Percentiles rank a stretch among this genome's conserved stretches.
Evolutionary conservation across 2,329 filamentous ascomycete species (phyloP).

Genomic region (Sporothrix dimorphospora): DNA sequence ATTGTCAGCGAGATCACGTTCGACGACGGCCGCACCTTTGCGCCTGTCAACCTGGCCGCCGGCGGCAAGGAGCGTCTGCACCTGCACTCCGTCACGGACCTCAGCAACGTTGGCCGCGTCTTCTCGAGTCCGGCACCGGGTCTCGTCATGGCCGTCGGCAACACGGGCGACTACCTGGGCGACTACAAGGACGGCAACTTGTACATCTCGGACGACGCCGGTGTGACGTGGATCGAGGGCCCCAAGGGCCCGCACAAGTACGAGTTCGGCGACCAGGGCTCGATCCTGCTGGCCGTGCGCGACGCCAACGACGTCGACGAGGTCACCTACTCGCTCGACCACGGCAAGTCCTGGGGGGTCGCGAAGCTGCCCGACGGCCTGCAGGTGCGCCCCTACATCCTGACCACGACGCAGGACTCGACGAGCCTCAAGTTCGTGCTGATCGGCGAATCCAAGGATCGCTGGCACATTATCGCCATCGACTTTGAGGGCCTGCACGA

Average conservation of each 20-base stretch:
- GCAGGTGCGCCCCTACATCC: slow-evolving; percentile 69
- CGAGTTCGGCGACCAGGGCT: slow-evolving; percentile 92
- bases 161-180: slow-evolving; percentile 75
- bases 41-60: slow-evolving; percentile 68
- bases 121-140: slow-evolving; percentile 95
- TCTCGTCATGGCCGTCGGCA: slow-evolving; percentile 91
- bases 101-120: slow-evolving; percentile 79
- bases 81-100: slow-evolving; percentile 87
- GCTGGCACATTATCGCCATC: slow-evolving; percentile 71
- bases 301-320: slow-evolving; percentile 68
- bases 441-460: slow-evolving; percentile 61
- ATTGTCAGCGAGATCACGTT: slow-evolving; percentile 85
- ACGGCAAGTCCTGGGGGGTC: slow-evolving; percentile 81
- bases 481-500: slow-evolving; percentile 84
- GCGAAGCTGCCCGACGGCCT: slow-evolving; percentile 67
- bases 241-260: slow-evolving; percentile 88
- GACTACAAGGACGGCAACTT: slow-evolving; percentile 74
- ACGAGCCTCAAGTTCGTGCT: slow-evolving; percentile 90
- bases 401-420: slow-evolving; percentile 91
- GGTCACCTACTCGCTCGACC: slow-evolving; percentile 79
- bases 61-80: slow-evolving; percentile 60
- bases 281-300: slow-evolving; percentile 79
- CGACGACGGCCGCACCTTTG: slow-evolving; percentile 89
- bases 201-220: slow-evolving; percentile 89
- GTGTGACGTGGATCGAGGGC: slow-evolving; percentile 77